Evolutionary conservation across 495 filamentous ascomycete species (phyloP), one percentile per base, ranked within the genome.

Genomic region (Thozetella sp.): DNA sequence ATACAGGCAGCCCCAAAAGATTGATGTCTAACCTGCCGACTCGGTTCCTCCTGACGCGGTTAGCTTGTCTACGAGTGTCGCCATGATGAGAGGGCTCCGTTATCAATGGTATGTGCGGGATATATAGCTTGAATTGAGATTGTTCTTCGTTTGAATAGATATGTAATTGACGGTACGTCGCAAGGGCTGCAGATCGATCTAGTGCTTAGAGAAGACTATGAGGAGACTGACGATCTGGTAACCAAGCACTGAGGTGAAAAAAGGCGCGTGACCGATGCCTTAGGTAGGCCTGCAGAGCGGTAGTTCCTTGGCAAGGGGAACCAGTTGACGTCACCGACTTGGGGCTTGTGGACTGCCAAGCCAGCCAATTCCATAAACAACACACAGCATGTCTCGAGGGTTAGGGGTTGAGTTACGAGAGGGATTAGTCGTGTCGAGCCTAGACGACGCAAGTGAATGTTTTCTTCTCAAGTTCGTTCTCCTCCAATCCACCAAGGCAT

Each of bases 11-110:
- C n/a, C n/a, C n/a, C n/a, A n/a, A n/a, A n/a, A n/a, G n/a, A n/a
- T n/a, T n/a, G 27, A 26, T 1, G 25, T 43, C 59, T 63, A 51
- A 53, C 67, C 68, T 12, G 62, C 56, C 2, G 56, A 66, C 52
- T 68, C 63, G 37, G 64, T 26, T 24, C 63, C 63, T 37, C 65
- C 58, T 15, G 68, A 63, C 23, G 63, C 58, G 1, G 68, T 60
- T 11, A 71, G 55, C 26, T 57, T 60, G 2, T 71, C 58, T 34
- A 68, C 43, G 27, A 71, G 40, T 24, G 65, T 64, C 0, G 65
- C 53, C 65, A 71, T 67, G 22, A 50, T 61, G 51, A 19, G 34
- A 10, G 43, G 43, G 20, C 10, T 48, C 11, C 11, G 6, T 48
- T 11, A n/a, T n/a, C 43, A 19, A 48, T 48, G n/a, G 20, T 3